Percentiles rank a stretch among this genome's conserved stretches.
Evolutionary conservation across 2,329 filamentous ascomycete species (phyloP).

Genomic region (Cercospora berteroae): DNA sequence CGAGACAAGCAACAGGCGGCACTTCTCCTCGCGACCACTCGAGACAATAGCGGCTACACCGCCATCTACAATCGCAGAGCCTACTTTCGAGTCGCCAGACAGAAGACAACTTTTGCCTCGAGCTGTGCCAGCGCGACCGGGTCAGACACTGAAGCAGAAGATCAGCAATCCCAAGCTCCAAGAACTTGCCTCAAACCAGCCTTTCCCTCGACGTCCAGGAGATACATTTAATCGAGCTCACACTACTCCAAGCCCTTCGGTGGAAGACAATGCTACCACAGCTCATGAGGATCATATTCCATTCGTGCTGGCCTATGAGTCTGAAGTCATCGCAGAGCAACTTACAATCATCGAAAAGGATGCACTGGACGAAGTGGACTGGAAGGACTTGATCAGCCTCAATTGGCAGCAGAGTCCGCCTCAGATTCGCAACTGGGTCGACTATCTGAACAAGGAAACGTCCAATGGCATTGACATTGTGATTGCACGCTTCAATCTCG

Average conservation of each 20-base stretch:
- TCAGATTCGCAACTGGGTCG: constrained; percentile 63
- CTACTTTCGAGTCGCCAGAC: constrained; percentile 27
- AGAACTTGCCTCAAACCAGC: constrained; percentile 24
- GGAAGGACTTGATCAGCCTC: constrained; percentile 82
- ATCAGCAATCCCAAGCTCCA: constrained; percentile 26
- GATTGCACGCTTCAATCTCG: constrained; percentile 81
- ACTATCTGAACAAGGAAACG: constrained; percentile 63
- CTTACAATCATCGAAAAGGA: constrained; percentile 85
- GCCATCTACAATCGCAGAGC: constrained; percentile 41
- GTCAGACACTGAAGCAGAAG: constrained; percentile 25
- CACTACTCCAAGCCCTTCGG: not conserved
- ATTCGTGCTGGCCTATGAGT: constrained; percentile 78
- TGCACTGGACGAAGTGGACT: constrained; percentile 80
- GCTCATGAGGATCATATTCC: constrained; percentile 59
- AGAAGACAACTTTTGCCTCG: constrained; percentile 19
- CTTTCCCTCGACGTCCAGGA: constrained; percentile 21
- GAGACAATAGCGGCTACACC: constrained; percentile 32
- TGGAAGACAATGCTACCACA: not conserved
- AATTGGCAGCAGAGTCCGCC: constrained; percentile 67
- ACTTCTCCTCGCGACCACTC: constrained; percentile 14
- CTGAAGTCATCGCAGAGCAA: constrained; percentile 74
- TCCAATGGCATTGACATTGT: constrained; percentile 72
- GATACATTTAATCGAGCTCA: constrained; percentile 10
- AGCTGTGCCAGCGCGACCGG: constrained; percentile 17
- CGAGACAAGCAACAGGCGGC: constrained; percentile 40